Evolutionary conservation across 805 yeast genomes (phyloP), one percentile per base, ranked within the genome.

Genomic region (Sporopachydermia quercuum): DNA sequence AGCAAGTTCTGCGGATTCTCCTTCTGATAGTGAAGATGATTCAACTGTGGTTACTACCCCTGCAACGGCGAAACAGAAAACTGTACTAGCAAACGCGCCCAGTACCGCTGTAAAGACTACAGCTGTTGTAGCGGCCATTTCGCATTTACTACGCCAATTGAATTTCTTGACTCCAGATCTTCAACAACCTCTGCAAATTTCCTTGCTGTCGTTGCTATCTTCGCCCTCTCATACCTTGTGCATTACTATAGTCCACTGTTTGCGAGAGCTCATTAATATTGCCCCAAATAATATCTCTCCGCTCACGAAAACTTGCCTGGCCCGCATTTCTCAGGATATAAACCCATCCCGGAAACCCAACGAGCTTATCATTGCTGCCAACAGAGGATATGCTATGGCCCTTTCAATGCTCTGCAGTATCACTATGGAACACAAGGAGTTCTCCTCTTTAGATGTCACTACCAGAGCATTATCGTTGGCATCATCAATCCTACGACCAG

Each of bases 401-500:
- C 42, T 54, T 3, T 41, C 63, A 1, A 40, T 50, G 3, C 37
- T 51, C 34, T 48, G 49, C n/a, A 47, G 58, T 4, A 19, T 56
- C 6, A 45, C 57, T 5, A 40, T 43, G 19, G 34, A 40, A 15
- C 39, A 51, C 38, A 49, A 60, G 15, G 51, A 52, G 37, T 66
- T 64, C 46, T 69, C 70, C 4, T 59, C 76, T 2, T 55, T 60
- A 30, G 66, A 63, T 19, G 49, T 69, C 14, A 57, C 71, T 4
- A 58, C 69, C 42, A 57, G 66, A 40, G 57, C 69, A 3, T 62
- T 70, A 38, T 60, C 62, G 1, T 58, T 68, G 19, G 66, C 71
- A 0, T 60, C 66, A 11, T 57, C 68, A 19, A 57, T 66, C 30
- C 50, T 68, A n/a, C 67, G 66, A 43, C 54, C 59, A 19, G 54